A percentile compares a stretch with the other conserved stretches of the same genome.
Evolutionary conservation across 768 basidiomycete species (phyloP).

Genomic region (Lentinula guzmanii): DNA sequence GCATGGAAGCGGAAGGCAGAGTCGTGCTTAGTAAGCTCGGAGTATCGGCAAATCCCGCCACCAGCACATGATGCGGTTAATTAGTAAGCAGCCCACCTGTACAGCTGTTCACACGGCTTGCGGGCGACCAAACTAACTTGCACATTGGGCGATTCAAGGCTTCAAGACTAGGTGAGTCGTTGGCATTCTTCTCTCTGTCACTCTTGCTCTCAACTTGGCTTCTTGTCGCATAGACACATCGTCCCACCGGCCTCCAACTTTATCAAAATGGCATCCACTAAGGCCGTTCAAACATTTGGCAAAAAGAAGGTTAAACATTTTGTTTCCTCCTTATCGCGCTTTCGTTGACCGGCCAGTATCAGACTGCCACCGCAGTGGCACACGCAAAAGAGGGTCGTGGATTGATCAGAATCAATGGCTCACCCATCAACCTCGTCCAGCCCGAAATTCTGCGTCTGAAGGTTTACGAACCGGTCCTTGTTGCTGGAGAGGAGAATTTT

Average conservation of each 20-base stretch:
- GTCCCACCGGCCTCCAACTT: conserved; percentile 19
- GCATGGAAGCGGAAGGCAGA: background rate
- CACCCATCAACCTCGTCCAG: conserved; percentile 92
- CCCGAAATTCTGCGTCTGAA: conserved; percentile 97
- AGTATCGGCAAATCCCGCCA: background rate
- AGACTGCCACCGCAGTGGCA: conserved; percentile 98
- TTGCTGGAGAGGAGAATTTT: conserved; percentile 88
- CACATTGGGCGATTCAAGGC: background rate
- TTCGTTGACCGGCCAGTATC: conserved; percentile 8
- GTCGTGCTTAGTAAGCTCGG: background rate
- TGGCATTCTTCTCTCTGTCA: conserved; percentile 4
- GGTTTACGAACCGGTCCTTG: conserved; percentile 95
- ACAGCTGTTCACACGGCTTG: background rate
- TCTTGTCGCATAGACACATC: conserved; percentile 9
- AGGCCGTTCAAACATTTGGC: conserved; percentile 98
- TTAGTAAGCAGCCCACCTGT: background rate
- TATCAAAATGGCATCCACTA: conserved; percentile 65
- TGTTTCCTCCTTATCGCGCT: conserved; percentile 6
- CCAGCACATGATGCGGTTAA: background rate
- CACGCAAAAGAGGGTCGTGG: conserved; percentile 96
- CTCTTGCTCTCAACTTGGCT: conserved; percentile 9
- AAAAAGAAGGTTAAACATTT: conserved; percentile 87
- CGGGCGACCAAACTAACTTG: background rate
- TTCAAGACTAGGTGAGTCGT: conserved; percentile 11
- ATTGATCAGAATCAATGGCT: conserved; percentile 93